Evolutionary conservation across 345 rosid genomes (phyloP).

Genomic region (Ceriops zippeliana): DNA sequence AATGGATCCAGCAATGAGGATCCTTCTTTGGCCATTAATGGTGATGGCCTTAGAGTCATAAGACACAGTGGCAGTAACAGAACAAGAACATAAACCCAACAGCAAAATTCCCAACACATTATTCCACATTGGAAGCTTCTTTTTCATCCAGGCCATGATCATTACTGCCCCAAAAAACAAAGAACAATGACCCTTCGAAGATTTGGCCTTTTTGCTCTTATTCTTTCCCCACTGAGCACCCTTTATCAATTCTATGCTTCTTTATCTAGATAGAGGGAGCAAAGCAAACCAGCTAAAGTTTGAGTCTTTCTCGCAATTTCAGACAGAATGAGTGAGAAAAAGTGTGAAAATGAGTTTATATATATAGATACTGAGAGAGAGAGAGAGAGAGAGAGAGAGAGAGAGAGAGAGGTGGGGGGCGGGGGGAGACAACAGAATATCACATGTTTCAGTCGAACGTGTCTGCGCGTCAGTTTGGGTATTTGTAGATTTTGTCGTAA

Average conservation of each 20-base stretch:
- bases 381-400: not conserved
- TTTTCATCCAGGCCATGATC: constrained; percentile 40
- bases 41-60: constrained; percentile 77
- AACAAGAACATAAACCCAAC: constrained; percentile 33
- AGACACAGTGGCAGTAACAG: constrained; percentile 67
- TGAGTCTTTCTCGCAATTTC: not conserved
- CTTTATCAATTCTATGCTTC: constrained; percentile 41
- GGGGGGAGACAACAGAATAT: not conserved
- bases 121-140: constrained; percentile 42
- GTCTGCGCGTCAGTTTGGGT: no score
- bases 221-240: not conserved
- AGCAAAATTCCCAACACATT: constrained; percentile 30
- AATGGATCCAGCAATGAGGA: constrained; percentile 96
- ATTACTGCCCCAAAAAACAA: constrained; percentile 1
- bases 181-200: constrained; percentile 21
- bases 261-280: constrained; percentile 23
- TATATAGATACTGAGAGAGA: not conserved
- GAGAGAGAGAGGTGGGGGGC: not conserved
- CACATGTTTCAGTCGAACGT: not conserved
- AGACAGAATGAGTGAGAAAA: not conserved
- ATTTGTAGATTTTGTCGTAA: not conserved
- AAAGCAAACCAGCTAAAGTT: constrained; percentile 4
- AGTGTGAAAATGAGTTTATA: not conserved
- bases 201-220: constrained; percentile 21
- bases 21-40: constrained; percentile 84